Evolutionary conservation across 2,329 filamentous ascomycete genomes (phyloP), one percentile per base, ranked within the genome.

Genomic region (Scolecobasidium constrictum): DNA sequence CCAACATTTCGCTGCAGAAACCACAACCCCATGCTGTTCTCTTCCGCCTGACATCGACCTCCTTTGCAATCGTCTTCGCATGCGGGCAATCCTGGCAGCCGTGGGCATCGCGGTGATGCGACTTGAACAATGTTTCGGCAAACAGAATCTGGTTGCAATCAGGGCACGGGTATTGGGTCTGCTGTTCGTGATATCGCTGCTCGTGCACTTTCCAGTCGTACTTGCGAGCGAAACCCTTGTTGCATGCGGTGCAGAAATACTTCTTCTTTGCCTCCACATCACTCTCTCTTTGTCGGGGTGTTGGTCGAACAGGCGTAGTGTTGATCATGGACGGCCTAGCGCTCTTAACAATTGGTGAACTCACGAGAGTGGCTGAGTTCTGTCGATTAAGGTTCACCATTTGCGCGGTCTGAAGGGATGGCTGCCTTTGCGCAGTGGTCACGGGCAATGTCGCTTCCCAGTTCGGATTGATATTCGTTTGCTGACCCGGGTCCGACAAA

Each of bases 191-290:
- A 53, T 81, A 80, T 57, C 80, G 77, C 51, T 81, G 77, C 55
- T 82, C 77, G 57, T 83, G 78, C 22, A 75, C 71, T 58, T 80
- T 80, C 78, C 78, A 83, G 56, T 81, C 77, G 48, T 78, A 78
- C 55, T 81, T 81, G 49, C 76, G 71, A 62, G 78, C 77, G 54
- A 81, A 78, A 36, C 75, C 77, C 38, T 78, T 78, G 56, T 81
- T 76, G 57, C 68, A 69, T 23, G 65, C 65, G 1, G 64, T 69
- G 50, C 65, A 70, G 3, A 58, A 59, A 35, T 63, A 64, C 45
- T 61, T 63, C 49, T 63, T 62, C 42, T 45, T 45, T 18, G 23
- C 36, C 18, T 46, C 44, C 7, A 41, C 22, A 15, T 45, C 42
- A 13, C 23, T 46, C 13, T 45, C 43, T 18, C 37, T 35, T 19